Base-by-base conservation (phyloP, 73 alveolate genomes). In the Paramecium pentaurelia region DNA sequence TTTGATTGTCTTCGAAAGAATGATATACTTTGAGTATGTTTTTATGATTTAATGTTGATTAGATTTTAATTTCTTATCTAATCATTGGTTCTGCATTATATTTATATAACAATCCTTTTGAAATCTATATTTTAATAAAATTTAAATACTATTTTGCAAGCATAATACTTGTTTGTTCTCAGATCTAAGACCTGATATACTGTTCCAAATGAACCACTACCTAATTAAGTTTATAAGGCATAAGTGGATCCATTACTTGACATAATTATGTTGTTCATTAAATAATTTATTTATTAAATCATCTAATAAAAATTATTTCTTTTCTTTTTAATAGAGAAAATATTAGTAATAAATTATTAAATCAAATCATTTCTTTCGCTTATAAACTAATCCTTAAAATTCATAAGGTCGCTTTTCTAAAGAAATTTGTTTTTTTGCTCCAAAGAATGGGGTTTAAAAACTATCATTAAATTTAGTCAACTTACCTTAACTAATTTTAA, bases 201-300 rank as follows among this genome's bases (percentile, higher is more conserved):
- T 11, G 84, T 64, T 6, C 84, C 84, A 27, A 64, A 64, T 64
- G 84, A 64, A 34, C 84, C 84, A 64, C 84, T 64, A n/a, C 84
- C 84, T n/a, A 64, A 64, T 34, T 64, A 32, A 11, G 20, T 1
- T 28, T 28, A 10, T 28, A 64, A 10, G 20, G 47, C 49, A 20
- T 28, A 64, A 32, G 84, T 64, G 18, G 47, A 28, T 28, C 84
- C 84, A 64, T 64, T 64, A 34, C 47, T 64, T 28, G 51, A 28
- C 84, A 64, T 64, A 12, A 64, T 20, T 25, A 32, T 64, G 47
- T 27, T 64, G 9, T 34, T 64, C 84, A 64, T 64, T 64, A 32
- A 64, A 32, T 25, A 28, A 32, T 28, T 64, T 64, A 64, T 64
- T 64, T 64, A 64, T 32, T 64, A 28, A 64, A 64, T 64, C 47